These are phyloP conservation scores for Calonectria pauciramosa DNA, from an alignment of 2,329 filamentous ascomycete species.

Conservation along the genomic window DNA sequence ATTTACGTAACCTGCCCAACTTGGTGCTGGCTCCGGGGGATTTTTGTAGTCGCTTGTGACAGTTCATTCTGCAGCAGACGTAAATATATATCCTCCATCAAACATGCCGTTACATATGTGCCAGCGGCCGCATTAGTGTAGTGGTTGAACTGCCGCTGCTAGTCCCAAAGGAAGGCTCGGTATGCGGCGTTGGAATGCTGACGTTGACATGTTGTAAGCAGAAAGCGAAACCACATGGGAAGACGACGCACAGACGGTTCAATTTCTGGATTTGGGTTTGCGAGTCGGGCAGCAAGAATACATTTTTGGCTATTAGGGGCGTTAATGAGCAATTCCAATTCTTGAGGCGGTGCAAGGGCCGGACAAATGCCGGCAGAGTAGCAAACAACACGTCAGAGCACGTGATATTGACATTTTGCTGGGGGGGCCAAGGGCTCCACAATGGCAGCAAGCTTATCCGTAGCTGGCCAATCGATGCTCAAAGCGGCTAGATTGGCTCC, in stretches of 20 bases:
- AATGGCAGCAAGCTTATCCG: neutral
- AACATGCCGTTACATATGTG: neutral
- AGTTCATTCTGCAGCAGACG: neutral
- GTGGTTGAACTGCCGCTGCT: neutral
- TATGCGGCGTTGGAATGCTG: neutral
- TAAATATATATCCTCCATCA: neutral
- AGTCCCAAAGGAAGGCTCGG: neutral
- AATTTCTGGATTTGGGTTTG: neutral
- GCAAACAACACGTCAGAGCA: neutral
- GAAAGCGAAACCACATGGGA: neutral
- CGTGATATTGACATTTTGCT: neutral
- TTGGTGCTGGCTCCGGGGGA: neutral
- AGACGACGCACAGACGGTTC: neutral
- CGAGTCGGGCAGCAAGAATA: neutral
- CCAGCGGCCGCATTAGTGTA: no score
- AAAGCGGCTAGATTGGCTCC: neutral
- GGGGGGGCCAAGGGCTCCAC: neutral
- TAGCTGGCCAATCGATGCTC: neutral
- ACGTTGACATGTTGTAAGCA: neutral
- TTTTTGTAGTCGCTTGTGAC: neutral
- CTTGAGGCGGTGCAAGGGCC: neutral
- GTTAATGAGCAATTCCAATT: neutral
- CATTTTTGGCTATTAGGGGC: neutral
- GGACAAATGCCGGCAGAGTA: neutral
- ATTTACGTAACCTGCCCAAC: neutral